Conservation (phyloP, 1,284 basidiomycete genomes). For the Heliocybe sulcata region DNA sequence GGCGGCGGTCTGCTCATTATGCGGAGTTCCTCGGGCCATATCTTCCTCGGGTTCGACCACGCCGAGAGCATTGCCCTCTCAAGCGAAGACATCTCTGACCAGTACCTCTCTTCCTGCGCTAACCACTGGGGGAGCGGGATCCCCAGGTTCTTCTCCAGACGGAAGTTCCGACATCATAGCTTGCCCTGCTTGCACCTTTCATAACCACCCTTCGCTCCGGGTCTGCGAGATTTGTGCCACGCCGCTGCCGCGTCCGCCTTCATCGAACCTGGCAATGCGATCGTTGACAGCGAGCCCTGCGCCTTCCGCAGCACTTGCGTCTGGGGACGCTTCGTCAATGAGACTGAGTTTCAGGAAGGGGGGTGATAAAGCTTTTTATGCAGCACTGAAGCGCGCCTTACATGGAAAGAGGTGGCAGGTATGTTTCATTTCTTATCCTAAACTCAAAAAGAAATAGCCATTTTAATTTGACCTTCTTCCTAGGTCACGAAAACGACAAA, state of each 20-base stretch:
- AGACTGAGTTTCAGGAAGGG: slow-evolving; percentile 89
- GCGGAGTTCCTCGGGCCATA: slow-evolving; percentile 57
- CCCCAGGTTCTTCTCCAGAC: background rate
- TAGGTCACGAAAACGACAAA: background rate
- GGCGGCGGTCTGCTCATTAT: slow-evolving; percentile 62
- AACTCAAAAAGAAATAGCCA: background rate
- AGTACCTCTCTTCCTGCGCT: background rate
- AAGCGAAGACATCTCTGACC: background rate
- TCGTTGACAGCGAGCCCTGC: slow-evolving; percentile 29
- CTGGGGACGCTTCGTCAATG: slow-evolving; percentile 34
- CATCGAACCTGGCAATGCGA: slow-evolving; percentile 53
- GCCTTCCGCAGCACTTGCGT: slow-evolving; percentile 28
- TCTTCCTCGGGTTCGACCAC: slow-evolving; percentile 9
- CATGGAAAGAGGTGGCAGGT: slow-evolving; percentile 82
- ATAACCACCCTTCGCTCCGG: slow-evolving; percentile 75
- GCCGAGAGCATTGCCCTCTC: background rate
- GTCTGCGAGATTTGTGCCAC: slow-evolving; percentile 89
- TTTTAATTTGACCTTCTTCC: background rate
- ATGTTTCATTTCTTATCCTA: slow-evolving; percentile 12
- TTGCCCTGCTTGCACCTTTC: slow-evolving; percentile 88
- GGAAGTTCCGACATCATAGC: slow-evolving; percentile 28
- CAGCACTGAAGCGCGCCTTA: slow-evolving; percentile 70
- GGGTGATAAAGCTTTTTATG: slow-evolving; percentile 83
- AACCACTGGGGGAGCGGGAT: background rate
- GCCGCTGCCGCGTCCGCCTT: slow-evolving; percentile 35